Percentiles rank a stretch among this genome's conserved stretches.
These are phyloP conservation scores for Neopestalotiopsis clavispora DNA, from an alignment of 2,329 filamentous ascomycete genomes.

Conservation along the genomic window DNA sequence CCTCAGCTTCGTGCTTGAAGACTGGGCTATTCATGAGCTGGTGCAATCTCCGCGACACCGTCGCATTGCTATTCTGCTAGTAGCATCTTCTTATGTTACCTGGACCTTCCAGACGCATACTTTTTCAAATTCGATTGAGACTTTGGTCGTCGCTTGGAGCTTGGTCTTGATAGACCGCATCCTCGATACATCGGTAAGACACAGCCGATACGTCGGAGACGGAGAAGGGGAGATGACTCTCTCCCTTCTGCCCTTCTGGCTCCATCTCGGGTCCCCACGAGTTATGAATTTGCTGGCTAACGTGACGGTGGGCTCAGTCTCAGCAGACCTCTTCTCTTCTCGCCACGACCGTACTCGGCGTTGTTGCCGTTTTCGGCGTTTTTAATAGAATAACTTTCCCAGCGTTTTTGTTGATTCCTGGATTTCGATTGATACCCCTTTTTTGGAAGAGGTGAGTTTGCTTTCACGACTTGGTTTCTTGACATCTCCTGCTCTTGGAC, in stretches of 20 bases:
- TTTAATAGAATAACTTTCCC: constrained; percentile 99
- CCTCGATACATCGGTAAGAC: constrained; percentile 73
- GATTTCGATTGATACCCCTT: constrained; percentile 82
- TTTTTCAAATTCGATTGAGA: constrained; percentile 97
- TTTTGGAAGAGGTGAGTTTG: constrained; percentile 75
- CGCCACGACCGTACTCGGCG: constrained; percentile 78
- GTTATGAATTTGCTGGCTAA: constrained; percentile 7
- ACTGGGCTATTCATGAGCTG: constrained; percentile 95
- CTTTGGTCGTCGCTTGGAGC: constrained; percentile 89
- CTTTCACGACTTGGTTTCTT: not conserved
- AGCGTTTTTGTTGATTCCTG: constrained; percentile 86
- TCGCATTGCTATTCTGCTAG: constrained; percentile 76
- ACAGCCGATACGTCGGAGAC: not conserved
- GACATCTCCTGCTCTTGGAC: not conserved
- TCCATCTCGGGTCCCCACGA: not conserved
- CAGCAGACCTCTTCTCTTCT: constrained; percentile 77
- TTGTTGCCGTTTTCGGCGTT: constrained; percentile 81
- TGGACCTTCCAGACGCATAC: constrained; percentile 99
- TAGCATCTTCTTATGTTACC: constrained; percentile 96
- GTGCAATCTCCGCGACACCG: constrained; percentile 76
- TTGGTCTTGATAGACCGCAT: constrained; percentile 91
- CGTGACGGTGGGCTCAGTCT: constrained; percentile 12
- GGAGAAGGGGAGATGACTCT: no score
- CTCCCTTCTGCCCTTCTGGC: no score
- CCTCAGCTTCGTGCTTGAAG: constrained; percentile 93